Conservation (phyloP, 225 moss, liverwort and hornwort genomes). For the Physcomitrellopsis africana region DNA sequence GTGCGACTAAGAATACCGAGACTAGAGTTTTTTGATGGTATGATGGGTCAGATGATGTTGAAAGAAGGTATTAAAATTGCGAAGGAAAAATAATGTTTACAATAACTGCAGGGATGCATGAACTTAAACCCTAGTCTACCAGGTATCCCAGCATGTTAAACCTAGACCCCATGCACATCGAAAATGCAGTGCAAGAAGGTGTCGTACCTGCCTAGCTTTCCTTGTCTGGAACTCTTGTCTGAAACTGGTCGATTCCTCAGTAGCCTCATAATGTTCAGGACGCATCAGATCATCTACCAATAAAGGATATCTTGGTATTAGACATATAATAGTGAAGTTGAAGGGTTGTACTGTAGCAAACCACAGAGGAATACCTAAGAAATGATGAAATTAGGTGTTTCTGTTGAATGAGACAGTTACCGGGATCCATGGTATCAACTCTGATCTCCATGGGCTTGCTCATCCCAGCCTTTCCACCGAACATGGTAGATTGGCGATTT, state of each 20-base stretch:
- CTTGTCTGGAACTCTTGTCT: slow-evolving; percentile 68
- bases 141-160: background rate
- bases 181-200: background rate
- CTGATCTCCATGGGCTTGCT: slow-evolving; percentile 67
- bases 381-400: background rate
- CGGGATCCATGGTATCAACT: slow-evolving; percentile 70
- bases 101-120: background rate
- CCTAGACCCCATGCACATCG: background rate
- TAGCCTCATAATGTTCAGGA: slow-evolving; percentile 64
- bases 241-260: slow-evolving; percentile 61
- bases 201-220: slow-evolving; percentile 58
- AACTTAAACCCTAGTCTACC: background rate
- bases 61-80: background rate
- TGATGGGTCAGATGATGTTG: background rate
- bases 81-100: too few relatives aligned
- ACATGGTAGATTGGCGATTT: slow-evolving; percentile 45
- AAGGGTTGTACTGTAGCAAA: background rate
- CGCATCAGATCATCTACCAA: slow-evolving; percentile 48
- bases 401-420: slow-evolving; percentile 33
- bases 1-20: background rate
- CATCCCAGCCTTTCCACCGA: slow-evolving; percentile 49
- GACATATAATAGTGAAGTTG: background rate
- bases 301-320: background rate
- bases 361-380: background rate
- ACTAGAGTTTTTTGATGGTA: background rate